Evolutionary conservation across 805 yeast species (phyloP).

Genomic region (Cyberlindnera xishuangbannaensis): DNA sequence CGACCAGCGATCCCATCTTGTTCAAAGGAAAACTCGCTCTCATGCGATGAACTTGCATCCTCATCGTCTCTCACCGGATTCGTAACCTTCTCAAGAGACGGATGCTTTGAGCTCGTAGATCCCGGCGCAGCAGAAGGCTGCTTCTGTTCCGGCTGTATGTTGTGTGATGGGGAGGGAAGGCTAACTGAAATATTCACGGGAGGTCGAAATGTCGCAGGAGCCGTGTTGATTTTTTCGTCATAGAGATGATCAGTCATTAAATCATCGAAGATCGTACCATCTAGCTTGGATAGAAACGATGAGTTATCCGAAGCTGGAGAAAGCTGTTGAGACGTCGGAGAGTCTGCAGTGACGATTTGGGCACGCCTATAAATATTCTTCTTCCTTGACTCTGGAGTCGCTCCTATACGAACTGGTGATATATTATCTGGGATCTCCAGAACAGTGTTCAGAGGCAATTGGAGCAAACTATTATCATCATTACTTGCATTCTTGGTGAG

Average conservation of each 20-base stretch:
- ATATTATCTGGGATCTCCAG: conserved; percentile 17
- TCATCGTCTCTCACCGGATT: background rate
- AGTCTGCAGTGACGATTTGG: conserved; percentile 21
- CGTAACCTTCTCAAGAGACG: background rate
- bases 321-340: conserved; percentile 1
- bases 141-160: too few species aligned
- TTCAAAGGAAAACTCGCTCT: conserved; percentile 45
- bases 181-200: too few species aligned
- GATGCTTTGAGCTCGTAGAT: too few species aligned
- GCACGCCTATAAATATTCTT: conserved; percentile 22
- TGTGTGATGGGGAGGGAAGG: too few species aligned
- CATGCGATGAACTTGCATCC: conserved; percentile 8
- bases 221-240: too few species aligned
- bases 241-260: too few species aligned
- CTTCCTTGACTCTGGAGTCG: conserved; percentile 2
- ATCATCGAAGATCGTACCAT: too few species aligned
- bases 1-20: conserved; percentile 40
- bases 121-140: too few species aligned
- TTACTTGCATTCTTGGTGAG: conserved; percentile 1
- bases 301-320: too few species aligned
- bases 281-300: too few species aligned
- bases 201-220: too few species aligned
- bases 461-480: conserved; percentile 6
- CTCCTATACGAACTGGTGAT: conserved; percentile 1
- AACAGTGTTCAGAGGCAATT: conserved; percentile 17